phyloP scores from a whole-genome alignment of 1,284 basidiomycete genomes.

The Sparassis latifolia region DNA sequence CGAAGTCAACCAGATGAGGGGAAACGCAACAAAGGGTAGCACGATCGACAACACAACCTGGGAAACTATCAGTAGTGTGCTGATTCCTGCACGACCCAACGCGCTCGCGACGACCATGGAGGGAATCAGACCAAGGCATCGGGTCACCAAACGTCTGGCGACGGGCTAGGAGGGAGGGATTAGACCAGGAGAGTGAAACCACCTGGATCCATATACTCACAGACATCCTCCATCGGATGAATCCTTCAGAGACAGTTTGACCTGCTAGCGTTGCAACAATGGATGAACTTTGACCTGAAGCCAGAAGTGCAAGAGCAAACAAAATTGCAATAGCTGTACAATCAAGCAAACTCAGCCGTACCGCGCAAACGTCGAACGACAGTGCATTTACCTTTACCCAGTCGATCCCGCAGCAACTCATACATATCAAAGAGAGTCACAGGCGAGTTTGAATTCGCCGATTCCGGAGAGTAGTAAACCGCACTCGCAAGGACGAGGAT shows the following conservation, averaged over 20 bases:
- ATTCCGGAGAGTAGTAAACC: slow-evolving; percentile 69
- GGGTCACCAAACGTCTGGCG: slow-evolving; percentile 77
- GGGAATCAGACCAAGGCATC: slow-evolving; percentile 83
- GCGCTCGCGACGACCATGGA: slow-evolving; percentile 75
- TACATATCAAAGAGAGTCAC: slow-evolving; percentile 83
- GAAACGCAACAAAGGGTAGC: slow-evolving; percentile 83
- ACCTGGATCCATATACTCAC: slow-evolving; percentile 35
- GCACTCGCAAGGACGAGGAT: slow-evolving; percentile 65
- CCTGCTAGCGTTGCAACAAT: slow-evolving; percentile 92
- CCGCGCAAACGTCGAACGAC: background rate
- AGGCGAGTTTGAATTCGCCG: slow-evolving; percentile 32
- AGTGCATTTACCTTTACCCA: slow-evolving; percentile 57
- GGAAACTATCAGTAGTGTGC: slow-evolving; percentile 77
- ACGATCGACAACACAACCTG: slow-evolving; percentile 88
- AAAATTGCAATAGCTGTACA: slow-evolving; percentile 64
- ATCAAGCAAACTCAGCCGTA: too few relatives aligned
- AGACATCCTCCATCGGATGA: slow-evolving; percentile 85
- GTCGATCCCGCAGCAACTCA: slow-evolving; percentile 54
- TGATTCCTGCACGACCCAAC: slow-evolving; percentile 66
- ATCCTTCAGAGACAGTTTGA: slow-evolving; percentile 91
- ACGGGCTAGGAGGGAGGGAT: slow-evolving; percentile 49
- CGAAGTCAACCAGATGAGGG: slow-evolving; percentile 73
- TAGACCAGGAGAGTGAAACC: background rate
- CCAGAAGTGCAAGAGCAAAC: slow-evolving; percentile 83
- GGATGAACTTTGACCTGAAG: slow-evolving; percentile 87